Evolutionary conservation across 78 protist species (phyloP).

Genomic region (Dictyostelium firmibasis): DNA sequence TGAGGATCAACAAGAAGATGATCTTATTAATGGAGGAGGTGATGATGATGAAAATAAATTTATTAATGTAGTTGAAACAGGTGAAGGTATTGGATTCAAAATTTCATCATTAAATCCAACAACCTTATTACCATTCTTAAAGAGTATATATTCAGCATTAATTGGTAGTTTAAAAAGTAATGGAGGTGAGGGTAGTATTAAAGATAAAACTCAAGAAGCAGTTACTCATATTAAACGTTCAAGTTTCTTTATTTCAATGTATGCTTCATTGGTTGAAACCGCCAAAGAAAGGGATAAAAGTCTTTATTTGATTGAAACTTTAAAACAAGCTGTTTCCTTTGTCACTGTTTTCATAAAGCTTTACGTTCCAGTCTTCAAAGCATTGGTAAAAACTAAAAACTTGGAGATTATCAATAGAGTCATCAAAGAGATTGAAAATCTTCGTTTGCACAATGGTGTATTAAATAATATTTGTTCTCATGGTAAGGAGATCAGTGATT

Average conservation of each 20-base stretch:
- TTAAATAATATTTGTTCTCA: constrained; percentile 22
- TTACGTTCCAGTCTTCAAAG: not conserved
- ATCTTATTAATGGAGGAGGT: not conserved
- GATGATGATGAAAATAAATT: not conserved
- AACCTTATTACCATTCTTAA: not conserved
- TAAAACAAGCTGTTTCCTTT: constrained; percentile 4
- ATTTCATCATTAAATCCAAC: not conserved
- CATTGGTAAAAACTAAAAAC: not conserved
- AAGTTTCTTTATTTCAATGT: not conserved
- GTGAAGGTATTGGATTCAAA: not conserved
- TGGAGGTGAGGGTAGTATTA: not conserved
- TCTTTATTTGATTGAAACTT: constrained; percentile 5
- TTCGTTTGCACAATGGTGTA: not conserved
- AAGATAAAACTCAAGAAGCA: not conserved
- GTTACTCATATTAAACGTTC: not conserved
- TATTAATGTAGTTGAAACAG: not conserved
- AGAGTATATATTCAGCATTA: not conserved
- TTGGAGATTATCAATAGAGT: not conserved
- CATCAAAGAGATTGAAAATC: not conserved
- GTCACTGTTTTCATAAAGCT: not conserved
- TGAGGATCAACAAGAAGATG: not conserved
- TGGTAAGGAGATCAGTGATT: constrained; percentile 31
- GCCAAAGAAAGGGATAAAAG: not conserved
- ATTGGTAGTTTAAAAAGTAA: not conserved
- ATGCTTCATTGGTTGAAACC: not conserved